Evolutionary conservation across 2,329 filamentous ascomycete genomes (phyloP), one percentile per base, ranked within the genome.

Genomic region (Diaporthe sp.): DNA sequence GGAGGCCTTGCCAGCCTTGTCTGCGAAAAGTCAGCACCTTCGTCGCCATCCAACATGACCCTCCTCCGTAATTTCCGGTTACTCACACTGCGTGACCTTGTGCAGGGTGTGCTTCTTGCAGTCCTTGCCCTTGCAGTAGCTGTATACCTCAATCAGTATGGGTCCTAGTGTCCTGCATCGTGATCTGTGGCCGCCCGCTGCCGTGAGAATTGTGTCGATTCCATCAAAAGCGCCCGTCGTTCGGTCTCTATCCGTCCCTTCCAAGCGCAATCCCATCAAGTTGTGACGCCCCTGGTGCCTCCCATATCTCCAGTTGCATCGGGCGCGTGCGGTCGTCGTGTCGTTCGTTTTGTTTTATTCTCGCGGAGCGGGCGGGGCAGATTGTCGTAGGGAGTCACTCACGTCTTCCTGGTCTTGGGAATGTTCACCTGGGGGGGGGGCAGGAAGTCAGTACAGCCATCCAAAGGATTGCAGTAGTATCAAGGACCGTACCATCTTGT

Each of bases 401-500:
- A 98, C 88, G 96, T 98, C 90, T 95, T 94, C 87, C 95, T 93
- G 87, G 95, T 98, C 92, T 98, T 98, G 86, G 96, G 95, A 90
- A 98, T 94, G 94, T 98, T 98, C 91, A 98, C 95, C 96, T 96
- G 81, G 3, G 39, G 28, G 25, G 25, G 25, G 39, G 62, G 12
- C 39, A 65, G 28, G 71, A 49, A 44, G 73, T 77, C 61, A 76
- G 75, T 49, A 67, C 22, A 17, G 49, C 44, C 17, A 62, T 73
- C 31, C 8, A 10, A 61, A 61, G 17, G 7, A 28, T 25, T 25
- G 3, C 8, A 19, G 34, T n/a, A 22, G 31, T 25, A 55, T 57
- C 37, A 28, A 39, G 28, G 6, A 28, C n/a, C 75, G 46, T 77
- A 77, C 75, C 75, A 77, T 77, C 67, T 77, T 77, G 73, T 73